phyloP scores from a whole-genome alignment of 805 yeast genomes.

The Kodamaea kakaduensis region DNA sequence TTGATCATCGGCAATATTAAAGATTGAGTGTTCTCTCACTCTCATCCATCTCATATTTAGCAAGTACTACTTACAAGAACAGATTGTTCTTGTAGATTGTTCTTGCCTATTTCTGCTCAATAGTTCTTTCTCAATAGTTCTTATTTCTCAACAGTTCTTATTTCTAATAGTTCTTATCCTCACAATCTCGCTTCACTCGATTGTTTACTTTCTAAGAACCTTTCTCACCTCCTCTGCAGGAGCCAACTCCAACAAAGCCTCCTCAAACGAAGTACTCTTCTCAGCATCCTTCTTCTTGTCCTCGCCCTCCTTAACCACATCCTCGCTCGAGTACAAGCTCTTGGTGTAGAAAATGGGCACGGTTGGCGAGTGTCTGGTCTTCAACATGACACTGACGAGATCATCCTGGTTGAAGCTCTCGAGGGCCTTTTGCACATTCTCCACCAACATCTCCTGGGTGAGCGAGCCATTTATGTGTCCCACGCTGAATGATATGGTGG shows the following conservation, averaged over 20 bases:
- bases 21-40: too few relatives aligned
- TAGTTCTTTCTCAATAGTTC: neutral
- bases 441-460: slow-evolving; percentile 48
- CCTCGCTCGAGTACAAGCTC: slow-evolving; percentile 47
- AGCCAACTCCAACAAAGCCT: slow-evolving; percentile 76
- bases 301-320: slow-evolving; percentile 35
- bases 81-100: too few relatives aligned
- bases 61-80: too few relatives aligned
- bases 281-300: slow-evolving; percentile 19
- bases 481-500: slow-evolving; percentile 57
- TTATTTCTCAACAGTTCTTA: neutral
- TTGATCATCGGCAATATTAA: too few relatives aligned
- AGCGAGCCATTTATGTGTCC: slow-evolving; percentile 48
- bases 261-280: slow-evolving; percentile 48
- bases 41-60: too few relatives aligned
- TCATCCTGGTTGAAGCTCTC: slow-evolving; percentile 40
- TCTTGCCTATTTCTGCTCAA: slow-evolving; percentile 13
- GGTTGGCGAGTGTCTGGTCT: slow-evolving; percentile 71
- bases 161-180: too few relatives aligned
- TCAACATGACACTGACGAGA: slow-evolving; percentile 59
- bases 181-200: too few relatives aligned
- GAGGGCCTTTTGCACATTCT: slow-evolving; percentile 57
- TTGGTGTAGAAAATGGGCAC: slow-evolving; percentile 77
- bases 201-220: slow-evolving; percentile 34
- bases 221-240: slow-evolving; percentile 68